Evolutionary conservation across 805 yeast species (phyloP).

Genomic region (Ogataea zsoltii): DNA sequence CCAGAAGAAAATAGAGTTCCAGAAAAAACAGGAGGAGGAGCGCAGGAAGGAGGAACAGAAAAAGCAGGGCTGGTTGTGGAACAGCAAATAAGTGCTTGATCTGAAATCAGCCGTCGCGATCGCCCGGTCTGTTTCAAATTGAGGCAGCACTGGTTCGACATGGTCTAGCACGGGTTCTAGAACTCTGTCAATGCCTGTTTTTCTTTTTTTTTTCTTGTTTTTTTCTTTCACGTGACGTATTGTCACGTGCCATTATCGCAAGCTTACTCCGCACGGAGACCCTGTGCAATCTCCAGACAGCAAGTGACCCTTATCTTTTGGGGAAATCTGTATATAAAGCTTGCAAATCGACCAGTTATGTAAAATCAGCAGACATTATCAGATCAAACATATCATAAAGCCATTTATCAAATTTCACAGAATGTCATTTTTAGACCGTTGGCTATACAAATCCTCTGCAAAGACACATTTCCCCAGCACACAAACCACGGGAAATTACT

Average conservation of each 20-base stretch:
- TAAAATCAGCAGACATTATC: too few species aligned
- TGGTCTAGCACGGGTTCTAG: too few species aligned
- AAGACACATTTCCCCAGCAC: slow-evolving; percentile 19
- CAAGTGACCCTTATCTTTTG: slow-evolving; percentile 1
- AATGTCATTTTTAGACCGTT: slow-evolving; percentile 38
- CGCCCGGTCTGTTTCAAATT: too few species aligned
- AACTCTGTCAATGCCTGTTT: too few species aligned
- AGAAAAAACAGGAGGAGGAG: slow-evolving; percentile 23
- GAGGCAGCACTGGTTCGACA: too few species aligned
- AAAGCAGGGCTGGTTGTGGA: slow-evolving; percentile 12
- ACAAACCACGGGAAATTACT: slow-evolving; percentile 29
- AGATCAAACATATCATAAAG: too few species aligned
- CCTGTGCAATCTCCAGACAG: slow-evolving; percentile 1
- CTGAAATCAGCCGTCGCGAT: too few species aligned
- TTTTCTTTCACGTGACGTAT: too few species aligned
- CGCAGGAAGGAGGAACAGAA: slow-evolving; percentile 11
- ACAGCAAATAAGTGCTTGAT: not conserved
- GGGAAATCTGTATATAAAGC: slow-evolving; percentile 2
- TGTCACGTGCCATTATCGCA: not conserved
- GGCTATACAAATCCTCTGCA: slow-evolving; percentile 30
- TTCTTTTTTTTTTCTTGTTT: too few species aligned
- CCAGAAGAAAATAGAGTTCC: slow-evolving; percentile 50
- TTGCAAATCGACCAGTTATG: not conserved
- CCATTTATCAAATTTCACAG: not conserved
- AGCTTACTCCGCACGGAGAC: too few species aligned